Evolutionary conservation across 139 green algal genomes (phyloP).

Genomic region (Chlamydomonas urium): DNA sequence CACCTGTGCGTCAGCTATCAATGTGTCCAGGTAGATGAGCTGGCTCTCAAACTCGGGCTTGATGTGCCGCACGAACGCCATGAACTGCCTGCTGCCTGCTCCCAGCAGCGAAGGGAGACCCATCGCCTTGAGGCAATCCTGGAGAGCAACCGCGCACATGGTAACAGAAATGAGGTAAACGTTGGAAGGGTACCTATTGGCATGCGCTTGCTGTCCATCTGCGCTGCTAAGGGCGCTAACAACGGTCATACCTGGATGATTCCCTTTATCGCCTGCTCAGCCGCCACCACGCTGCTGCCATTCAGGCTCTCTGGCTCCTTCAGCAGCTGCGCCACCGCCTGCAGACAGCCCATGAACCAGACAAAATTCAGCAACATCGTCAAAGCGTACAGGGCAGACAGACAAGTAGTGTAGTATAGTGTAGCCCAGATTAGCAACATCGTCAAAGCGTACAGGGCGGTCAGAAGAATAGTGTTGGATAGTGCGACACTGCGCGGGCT

Average conservation of each 20-base stretch:
- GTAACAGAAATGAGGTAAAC: neutral
- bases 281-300: neutral
- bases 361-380: too few species aligned
- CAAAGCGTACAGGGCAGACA: too few species aligned
- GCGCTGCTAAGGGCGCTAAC: neutral
- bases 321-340: neutral
- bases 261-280: constrained; percentile 3
- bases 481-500: too few species aligned
- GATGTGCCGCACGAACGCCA: neutral
- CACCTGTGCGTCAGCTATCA: neutral
- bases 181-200: neutral
- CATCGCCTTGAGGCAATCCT: neutral
- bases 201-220: neutral
- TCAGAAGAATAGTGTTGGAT: too few species aligned
- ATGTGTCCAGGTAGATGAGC: neutral
- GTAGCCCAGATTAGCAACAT: too few species aligned
- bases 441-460: too few species aligned
- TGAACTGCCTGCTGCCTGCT: neutral
- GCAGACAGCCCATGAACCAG: too few species aligned
- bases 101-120: neutral
- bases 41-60: constrained; percentile 8
- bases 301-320: neutral
- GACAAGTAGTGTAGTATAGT: too few species aligned
- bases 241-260: neutral
- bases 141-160: neutral